Percentiles rank a stretch among this genome's conserved stretches.
Conservation (phyloP, 257 asterid species). For the Gentiana macrophylla region DNA sequence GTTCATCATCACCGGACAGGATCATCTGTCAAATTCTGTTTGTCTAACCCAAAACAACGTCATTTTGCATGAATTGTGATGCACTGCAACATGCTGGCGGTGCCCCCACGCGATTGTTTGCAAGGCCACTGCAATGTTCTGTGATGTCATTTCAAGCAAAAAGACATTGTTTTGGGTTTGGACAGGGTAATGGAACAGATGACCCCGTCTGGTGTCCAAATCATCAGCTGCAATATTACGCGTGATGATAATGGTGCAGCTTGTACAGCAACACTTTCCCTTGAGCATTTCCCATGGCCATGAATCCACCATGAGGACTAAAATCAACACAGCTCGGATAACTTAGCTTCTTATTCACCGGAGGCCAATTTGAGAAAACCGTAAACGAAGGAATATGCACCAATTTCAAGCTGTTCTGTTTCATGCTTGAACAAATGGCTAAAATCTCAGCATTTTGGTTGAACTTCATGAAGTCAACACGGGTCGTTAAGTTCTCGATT, state of each 20-base stretch:
- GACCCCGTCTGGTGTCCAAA: no score
- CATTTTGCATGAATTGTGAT: no score
- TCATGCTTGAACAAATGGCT: conserved; percentile 81
- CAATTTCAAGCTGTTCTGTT: conserved; percentile 69
- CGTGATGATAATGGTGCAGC: conserved; percentile 81
- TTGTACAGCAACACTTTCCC: conserved; percentile 77
- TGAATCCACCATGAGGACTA: conserved; percentile 90
- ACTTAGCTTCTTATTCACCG: conserved; percentile 27
- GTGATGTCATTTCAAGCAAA: background rate
- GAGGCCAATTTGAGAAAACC: conserved; percentile 90
- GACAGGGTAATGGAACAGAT: no score
- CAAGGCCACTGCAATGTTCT: no score
- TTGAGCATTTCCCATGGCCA: conserved; percentile 79
- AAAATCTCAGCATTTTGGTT: conserved; percentile 61
- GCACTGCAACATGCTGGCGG: no score
- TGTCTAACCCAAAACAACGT: no score
- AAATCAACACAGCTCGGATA: conserved; percentile 73
- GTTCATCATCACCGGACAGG: no score
- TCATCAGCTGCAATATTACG: conserved; percentile 19
- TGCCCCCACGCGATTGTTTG: no score
- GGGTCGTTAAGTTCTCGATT: conserved; percentile 63
- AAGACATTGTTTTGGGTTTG: conserved; percentile 2
- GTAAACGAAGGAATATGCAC: conserved; percentile 58
- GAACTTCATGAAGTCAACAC: conserved; percentile 73
- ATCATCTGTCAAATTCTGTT: no score